These are phyloP conservation scores for Cardiospermum halicacabum DNA, from an alignment of 345 rosid genomes.

Conservation along the genomic window DNA sequence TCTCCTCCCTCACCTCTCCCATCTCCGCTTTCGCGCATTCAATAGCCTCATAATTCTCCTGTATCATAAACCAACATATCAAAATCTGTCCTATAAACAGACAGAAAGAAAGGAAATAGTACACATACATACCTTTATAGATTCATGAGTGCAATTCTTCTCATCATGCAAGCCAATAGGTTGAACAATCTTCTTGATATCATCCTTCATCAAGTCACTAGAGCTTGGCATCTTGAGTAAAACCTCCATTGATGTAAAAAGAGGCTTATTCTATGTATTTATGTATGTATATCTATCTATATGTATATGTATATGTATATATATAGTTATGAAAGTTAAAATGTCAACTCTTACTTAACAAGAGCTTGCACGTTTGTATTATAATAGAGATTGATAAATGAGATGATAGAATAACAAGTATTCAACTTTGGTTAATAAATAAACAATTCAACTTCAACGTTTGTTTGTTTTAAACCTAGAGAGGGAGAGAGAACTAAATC, in stretches of 20 bases:
- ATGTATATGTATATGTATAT: background rate
- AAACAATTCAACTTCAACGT: conserved; percentile 35
- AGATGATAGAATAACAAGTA: too few species aligned
- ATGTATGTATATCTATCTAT: background rate
- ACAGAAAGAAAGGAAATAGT: background rate
- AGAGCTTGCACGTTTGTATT: conserved; percentile 18
- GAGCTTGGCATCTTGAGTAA: conserved; percentile 27
- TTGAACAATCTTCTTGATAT: conserved; percentile 23
- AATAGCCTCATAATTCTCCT: conserved; percentile 45
- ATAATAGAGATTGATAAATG: too few species aligned
- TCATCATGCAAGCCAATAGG: conserved; percentile 21
- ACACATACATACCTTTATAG: conserved; percentile 20
- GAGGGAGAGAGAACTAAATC: conserved; percentile 23
- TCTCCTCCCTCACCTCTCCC: conserved; percentile 70
- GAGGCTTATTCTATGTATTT: background rate
- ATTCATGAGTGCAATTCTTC: conserved; percentile 22
- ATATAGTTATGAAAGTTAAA: conserved; percentile 9
- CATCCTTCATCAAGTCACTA: conserved; percentile 22
- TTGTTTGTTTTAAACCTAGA: background rate
- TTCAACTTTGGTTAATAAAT: too few species aligned
- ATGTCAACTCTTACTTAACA: conserved; percentile 62
- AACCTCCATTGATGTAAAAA: conserved; percentile 30
- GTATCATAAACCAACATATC: background rate
- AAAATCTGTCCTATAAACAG: background rate
- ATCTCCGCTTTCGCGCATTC: conserved; percentile 67